phyloP scores from a whole-genome alignment of 2,329 filamentous ascomycete genomes.

The Hawksworthiomyces lignivorus region DNA sequence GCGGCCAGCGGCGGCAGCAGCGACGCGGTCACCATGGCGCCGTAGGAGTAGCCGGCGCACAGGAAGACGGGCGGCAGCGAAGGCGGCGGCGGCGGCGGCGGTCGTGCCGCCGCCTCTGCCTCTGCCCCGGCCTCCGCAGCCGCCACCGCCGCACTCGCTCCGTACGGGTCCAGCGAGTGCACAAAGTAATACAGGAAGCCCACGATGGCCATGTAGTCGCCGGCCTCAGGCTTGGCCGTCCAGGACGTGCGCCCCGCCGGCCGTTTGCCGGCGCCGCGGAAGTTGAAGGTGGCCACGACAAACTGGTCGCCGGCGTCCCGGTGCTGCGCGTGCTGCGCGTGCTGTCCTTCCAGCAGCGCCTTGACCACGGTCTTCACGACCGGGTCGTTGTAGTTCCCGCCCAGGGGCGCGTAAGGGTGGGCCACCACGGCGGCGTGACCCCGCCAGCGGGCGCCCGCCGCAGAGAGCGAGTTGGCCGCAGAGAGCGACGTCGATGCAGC shows the following conservation, averaged over 20 bases:
- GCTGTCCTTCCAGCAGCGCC: constrained; percentile 55
- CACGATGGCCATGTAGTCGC: constrained; percentile 76
- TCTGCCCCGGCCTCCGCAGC: too few species aligned
- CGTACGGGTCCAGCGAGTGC: constrained; percentile 44
- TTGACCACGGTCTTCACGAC: constrained; percentile 61
- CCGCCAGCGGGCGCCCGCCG: constrained; percentile 30
- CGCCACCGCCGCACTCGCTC: neutral
- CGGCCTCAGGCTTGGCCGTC: constrained; percentile 72
- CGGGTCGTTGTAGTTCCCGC: constrained; percentile 76
- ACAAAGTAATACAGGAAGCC: constrained; percentile 73
- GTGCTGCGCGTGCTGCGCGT: too few species aligned
- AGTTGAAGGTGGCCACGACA: constrained; percentile 84
- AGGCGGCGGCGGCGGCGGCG: constrained; percentile 1
- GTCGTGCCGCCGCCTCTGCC: too few species aligned
- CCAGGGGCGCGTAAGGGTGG: constrained; percentile 85
- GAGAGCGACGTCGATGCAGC: constrained; percentile 19
- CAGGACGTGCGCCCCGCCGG: constrained; percentile 67
- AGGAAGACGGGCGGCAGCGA: constrained; percentile 36
- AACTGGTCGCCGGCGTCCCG: constrained; percentile 45
- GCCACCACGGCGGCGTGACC: constrained; percentile 60
- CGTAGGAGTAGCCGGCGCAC: constrained; percentile 78
- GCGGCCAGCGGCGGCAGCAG: constrained; percentile 57
- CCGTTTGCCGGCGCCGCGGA: constrained; percentile 50
- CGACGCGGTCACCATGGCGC: constrained; percentile 71
- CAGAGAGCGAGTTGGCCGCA: neutral